phyloP scores from a whole-genome alignment of 192 early-diverging fungal species.

The Glomus cerebriforme region DNA sequence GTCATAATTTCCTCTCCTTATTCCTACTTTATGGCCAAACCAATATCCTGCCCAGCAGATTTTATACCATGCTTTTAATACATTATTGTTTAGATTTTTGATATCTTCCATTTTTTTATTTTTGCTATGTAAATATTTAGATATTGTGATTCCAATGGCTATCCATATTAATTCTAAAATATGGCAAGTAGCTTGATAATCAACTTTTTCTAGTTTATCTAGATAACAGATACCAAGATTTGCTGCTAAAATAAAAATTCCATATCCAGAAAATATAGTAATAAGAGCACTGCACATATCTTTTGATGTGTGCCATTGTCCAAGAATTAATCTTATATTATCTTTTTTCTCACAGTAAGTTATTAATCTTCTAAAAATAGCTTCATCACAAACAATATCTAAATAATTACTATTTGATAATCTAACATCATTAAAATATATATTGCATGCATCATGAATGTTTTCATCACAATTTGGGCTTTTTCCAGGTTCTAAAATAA shows the following conservation, averaged over 20 bases:
- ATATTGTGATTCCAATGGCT: no score
- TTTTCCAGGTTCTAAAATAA: not conserved
- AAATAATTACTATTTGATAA: not conserved
- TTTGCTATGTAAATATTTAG: slow-evolving; percentile 4
- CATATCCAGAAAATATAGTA: no score
- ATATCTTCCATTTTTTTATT: not conserved
- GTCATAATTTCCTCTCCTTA: not conserved
- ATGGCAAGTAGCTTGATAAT: not conserved
- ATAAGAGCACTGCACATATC: no score
- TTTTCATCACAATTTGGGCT: slow-evolving; percentile 3
- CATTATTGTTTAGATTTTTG: not conserved
- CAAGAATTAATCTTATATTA: not conserved
- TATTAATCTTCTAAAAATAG: not conserved
- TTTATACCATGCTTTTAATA: not conserved
- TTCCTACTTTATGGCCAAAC: not conserved
- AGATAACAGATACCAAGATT: not conserved
- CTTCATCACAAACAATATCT: no score
- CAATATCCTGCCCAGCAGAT: not conserved
- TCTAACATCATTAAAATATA: not conserved
- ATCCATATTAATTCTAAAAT: no score
- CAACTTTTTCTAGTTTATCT: slow-evolving; percentile 24
- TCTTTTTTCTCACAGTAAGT: not conserved
- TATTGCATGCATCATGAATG: not conserved
- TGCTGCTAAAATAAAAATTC: not conserved
- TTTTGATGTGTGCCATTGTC: no score